phyloP scores from a whole-genome alignment of 2,329 filamentous ascomycete species.

The Pseudofabraea citricarpa region DNA sequence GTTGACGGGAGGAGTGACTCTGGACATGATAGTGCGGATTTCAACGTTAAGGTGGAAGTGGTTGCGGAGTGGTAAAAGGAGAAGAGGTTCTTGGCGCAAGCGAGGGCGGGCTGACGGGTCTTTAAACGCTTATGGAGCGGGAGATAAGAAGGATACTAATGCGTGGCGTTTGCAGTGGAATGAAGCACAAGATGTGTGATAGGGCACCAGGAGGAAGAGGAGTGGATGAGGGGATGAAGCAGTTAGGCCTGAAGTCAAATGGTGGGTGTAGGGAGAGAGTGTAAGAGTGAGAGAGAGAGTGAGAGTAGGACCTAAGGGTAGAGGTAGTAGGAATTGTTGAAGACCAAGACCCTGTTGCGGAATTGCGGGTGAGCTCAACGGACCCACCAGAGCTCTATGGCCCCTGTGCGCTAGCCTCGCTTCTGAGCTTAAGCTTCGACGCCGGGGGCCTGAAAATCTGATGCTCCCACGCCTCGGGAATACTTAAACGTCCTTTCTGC shows the following conservation, averaged over 20 bases:
- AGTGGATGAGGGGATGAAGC: neutral
- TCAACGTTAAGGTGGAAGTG: conserved; percentile 3
- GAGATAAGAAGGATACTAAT: too few relatives aligned
- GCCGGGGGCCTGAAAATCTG: neutral
- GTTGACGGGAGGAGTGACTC: conserved; percentile 25
- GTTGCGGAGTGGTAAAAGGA: conserved; percentile 2
- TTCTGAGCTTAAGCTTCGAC: too few relatives aligned
- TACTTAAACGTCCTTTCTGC: too few relatives aligned
- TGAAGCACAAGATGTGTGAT: too few relatives aligned
- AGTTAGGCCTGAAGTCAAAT: neutral
- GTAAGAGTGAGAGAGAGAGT: neutral
- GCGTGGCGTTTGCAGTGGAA: neutral
- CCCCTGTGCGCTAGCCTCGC: too few relatives aligned
- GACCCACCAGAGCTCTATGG: neutral
- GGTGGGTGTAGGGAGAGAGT: neutral
- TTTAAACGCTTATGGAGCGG: neutral
- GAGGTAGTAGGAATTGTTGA: neutral
- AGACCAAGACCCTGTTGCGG: neutral
- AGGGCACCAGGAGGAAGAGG: neutral
- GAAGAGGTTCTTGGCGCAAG: conserved; percentile 2
- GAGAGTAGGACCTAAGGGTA: neutral
- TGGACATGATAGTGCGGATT: conserved; percentile 20
- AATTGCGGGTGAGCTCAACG: neutral
- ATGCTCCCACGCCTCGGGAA: neutral
- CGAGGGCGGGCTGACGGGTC: neutral